These are phyloP conservation scores for Paracoccidioides brasiliensis DNA, from an alignment of 2,329 filamentous ascomycete species.

Conservation along the genomic window DNA sequence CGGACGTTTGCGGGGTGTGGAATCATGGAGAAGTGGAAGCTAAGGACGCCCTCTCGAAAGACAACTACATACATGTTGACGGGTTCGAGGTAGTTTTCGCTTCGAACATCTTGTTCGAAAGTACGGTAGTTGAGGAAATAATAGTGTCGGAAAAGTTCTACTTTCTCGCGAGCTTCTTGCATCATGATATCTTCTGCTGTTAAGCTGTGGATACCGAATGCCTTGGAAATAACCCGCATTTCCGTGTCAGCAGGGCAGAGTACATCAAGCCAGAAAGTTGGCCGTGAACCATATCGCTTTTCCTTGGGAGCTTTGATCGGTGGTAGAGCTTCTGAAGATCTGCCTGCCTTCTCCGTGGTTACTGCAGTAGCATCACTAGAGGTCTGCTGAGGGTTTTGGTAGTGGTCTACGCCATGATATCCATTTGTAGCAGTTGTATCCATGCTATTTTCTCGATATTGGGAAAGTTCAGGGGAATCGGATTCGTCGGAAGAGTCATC, in stretches of 20 bases:
- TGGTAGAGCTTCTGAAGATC: not conserved
- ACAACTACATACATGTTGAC: constrained; percentile 97
- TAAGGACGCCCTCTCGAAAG: constrained; percentile 88
- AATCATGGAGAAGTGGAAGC: constrained; percentile 93
- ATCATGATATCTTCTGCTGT: constrained; percentile 96
- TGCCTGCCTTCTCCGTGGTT: not conserved
- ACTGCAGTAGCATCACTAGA: not conserved
- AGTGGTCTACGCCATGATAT: constrained; percentile 9
- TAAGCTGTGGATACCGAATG: constrained; percentile 90
- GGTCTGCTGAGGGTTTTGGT: constrained; percentile 11
- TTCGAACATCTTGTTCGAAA: constrained; percentile 87
- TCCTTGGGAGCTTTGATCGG: constrained; percentile 27
- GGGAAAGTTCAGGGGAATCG: constrained; percentile 7
- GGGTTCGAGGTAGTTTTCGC: constrained; percentile 81
- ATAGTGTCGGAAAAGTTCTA: constrained; percentile 92
- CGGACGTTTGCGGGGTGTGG: constrained; percentile 95
- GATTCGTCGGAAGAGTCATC: constrained; percentile 53
- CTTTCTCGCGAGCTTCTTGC: constrained; percentile 94
- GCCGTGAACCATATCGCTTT: constrained; percentile 61
- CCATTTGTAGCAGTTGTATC: not conserved
- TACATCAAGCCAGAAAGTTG: constrained; percentile 94
- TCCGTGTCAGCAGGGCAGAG: constrained; percentile 82
- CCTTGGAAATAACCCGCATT: constrained; percentile 85
- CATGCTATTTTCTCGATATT: constrained; percentile 10
- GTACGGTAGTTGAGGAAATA: constrained; percentile 98